A percentile compares a stretch with the other conserved stretches of the same genome.
phyloP scores from a whole-genome alignment of 2,329 filamentous ascomycete genomes.

The Ophiostoma ulmi region DNA sequence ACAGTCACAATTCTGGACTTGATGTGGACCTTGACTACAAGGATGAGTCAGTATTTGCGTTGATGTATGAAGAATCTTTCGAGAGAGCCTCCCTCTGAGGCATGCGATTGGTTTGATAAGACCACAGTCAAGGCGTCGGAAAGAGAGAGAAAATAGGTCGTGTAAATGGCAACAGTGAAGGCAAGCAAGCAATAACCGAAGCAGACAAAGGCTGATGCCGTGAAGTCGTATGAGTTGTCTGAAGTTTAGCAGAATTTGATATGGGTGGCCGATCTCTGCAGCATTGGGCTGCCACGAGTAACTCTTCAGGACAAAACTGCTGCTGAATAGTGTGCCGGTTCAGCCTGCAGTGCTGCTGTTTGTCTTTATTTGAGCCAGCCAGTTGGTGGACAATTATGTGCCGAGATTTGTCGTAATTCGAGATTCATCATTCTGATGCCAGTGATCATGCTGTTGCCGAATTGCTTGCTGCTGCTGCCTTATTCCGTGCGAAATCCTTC shows the following conservation, averaged over 20 bases:
- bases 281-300: neutral
- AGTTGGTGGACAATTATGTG: neutral
- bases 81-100: neutral
- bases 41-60: slow-evolving; percentile 32
- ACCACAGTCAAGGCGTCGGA: neutral
- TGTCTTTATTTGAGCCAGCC: neutral
- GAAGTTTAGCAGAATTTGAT: neutral
- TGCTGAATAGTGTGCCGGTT: neutral
- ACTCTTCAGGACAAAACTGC: neutral
- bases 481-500: neutral
- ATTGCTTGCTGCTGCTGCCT: slow-evolving; percentile 3
- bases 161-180: neutral
- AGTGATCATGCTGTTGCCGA: neutral
- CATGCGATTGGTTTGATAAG: neutral
- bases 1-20: slow-evolving; percentile 95
- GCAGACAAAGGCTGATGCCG: neutral
- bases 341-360: neutral
- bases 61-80: slow-evolving; percentile 5
- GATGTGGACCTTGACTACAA: slow-evolving; percentile 91
- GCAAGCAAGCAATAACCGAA: neutral
- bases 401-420: neutral
- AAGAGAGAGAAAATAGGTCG: neutral
- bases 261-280: neutral
- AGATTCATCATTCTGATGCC: neutral
- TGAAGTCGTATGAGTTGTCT: neutral